These are phyloP conservation scores for Verticillium nubilum DNA, from an alignment of 2,329 filamentous ascomycete genomes.

Conservation along the genomic window DNA sequence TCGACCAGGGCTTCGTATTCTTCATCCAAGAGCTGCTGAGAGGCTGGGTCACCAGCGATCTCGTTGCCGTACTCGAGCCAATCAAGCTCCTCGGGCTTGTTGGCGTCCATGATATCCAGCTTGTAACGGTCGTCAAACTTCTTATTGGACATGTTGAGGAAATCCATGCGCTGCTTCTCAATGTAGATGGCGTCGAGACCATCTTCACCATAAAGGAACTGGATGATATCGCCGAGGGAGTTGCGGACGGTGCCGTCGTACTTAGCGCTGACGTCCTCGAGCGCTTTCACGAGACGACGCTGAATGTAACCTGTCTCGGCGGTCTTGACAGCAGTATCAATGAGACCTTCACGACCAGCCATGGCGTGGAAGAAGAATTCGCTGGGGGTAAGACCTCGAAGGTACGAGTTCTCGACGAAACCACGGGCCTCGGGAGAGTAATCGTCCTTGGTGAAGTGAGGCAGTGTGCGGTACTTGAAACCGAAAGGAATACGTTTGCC, in stretches of 20 bases:
- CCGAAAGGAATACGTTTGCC: slow-evolving; percentile 98
- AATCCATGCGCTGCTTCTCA: slow-evolving; percentile 86
- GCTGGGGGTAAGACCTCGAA: slow-evolving; percentile 87
- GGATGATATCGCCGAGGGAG: slow-evolving; percentile 91
- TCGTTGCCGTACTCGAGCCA: slow-evolving; percentile 82
- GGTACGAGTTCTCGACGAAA: slow-evolving; percentile 97
- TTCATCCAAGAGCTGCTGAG: slow-evolving; percentile 79
- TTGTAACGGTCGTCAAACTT: slow-evolving; percentile 78
- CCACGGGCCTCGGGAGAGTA: slow-evolving; percentile 96
- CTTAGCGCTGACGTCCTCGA: slow-evolving; percentile 95
- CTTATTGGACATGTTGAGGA: slow-evolving; percentile 71
- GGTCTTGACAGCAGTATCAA: slow-evolving; percentile 98
- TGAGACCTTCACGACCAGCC: slow-evolving; percentile 99
- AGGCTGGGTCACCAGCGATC: slow-evolving; percentile 78
- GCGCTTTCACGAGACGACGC: slow-evolving; percentile 92
- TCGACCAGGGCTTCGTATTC: slow-evolving; percentile 75
- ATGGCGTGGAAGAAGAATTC: slow-evolving; percentile 99
- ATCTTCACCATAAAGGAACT: slow-evolving; percentile 97
- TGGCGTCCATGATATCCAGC: slow-evolving; percentile 75
- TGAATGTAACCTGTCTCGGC: slow-evolving; percentile 99
- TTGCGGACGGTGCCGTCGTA: slow-evolving; percentile 98
- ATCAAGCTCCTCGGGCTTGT: slow-evolving; percentile 51
- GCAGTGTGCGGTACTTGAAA: slow-evolving; percentile 95
- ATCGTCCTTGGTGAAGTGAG: slow-evolving; percentile 98
- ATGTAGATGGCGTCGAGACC: slow-evolving; percentile 91